Percentiles rank a stretch among this genome's conserved stretches.
Conservation (phyloP, 1,139 yeast species). For the Spathaspora jeffriesii region DNA sequence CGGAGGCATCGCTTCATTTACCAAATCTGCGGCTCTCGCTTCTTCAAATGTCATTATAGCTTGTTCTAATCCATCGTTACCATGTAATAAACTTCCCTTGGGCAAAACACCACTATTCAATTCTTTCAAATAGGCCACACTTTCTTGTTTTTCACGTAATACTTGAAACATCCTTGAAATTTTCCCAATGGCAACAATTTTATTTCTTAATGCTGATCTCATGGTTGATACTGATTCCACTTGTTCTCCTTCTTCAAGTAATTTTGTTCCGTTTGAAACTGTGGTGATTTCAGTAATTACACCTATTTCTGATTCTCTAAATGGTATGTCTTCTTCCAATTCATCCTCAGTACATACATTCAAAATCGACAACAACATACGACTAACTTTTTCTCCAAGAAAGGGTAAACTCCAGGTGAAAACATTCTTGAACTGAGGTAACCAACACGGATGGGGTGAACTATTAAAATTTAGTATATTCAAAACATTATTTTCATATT, state of each 20-base stretch:
- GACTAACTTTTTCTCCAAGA: constrained; percentile 96
- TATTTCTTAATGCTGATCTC: constrained; percentile 73
- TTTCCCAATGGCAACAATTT: constrained; percentile 92
- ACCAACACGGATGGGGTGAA: constrained; percentile 96
- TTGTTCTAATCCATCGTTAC: constrained; percentile 74
- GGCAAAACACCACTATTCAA: constrained; percentile 72
- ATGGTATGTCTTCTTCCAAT: constrained; percentile 70
- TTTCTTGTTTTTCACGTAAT: constrained; percentile 86
- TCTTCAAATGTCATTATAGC: constrained; percentile 80
- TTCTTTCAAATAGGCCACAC: constrained; percentile 76
- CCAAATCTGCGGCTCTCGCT: constrained; percentile 78
- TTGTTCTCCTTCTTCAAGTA: no score
- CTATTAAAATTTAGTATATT: constrained; percentile 93
- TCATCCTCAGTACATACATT: constrained; percentile 97
- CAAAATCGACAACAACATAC: constrained; percentile 86
- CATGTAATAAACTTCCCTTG: constrained; percentile 83
- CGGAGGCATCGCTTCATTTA: constrained; percentile 91
- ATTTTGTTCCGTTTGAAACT: neutral
- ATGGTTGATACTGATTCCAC: constrained; percentile 39
- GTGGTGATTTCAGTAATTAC: constrained; percentile 1
- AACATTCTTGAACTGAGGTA: constrained; percentile 97
- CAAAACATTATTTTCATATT: constrained; percentile 90
- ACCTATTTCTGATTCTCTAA: constrained; percentile 21
- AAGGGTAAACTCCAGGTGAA: constrained; percentile 98
- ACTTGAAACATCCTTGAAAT: constrained; percentile 93